These are phyloP conservation scores for Tothia fuscella DNA, from an alignment of 2,329 filamentous ascomycete species.

Conservation along the genomic window DNA sequence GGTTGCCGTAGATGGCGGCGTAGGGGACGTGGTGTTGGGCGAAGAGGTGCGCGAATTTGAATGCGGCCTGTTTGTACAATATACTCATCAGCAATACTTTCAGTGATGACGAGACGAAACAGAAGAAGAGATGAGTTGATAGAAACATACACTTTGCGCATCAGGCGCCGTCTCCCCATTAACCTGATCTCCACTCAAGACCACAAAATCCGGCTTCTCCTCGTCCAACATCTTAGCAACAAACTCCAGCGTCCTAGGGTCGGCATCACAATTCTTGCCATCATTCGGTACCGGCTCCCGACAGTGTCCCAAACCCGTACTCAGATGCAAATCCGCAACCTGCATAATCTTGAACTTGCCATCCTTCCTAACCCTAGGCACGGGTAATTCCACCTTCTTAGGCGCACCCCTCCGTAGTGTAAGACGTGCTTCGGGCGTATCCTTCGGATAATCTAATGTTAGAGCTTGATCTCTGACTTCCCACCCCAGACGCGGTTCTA, in stretches of 20 bases:
- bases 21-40: slow-evolving; percentile 84
- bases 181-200: slow-evolving; percentile 87
- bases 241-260: slow-evolving; percentile 84
- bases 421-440: slow-evolving; percentile 58
- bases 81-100: too few species aligned
- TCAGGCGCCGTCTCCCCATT: slow-evolving; percentile 90
- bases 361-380: slow-evolving; percentile 69
- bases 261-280: slow-evolving; percentile 75
- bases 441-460: slow-evolving; percentile 51
- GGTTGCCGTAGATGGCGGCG: slow-evolving; percentile 90
- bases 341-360: slow-evolving; percentile 98
- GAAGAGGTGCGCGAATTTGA: slow-evolving; percentile 80
- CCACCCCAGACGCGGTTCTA: slow-evolving; percentile 83
- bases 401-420: slow-evolving; percentile 64
- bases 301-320: slow-evolving; percentile 76
- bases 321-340: slow-evolving; percentile 84
- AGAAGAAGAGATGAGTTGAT: slow-evolving; percentile 2
- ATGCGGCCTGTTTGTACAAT: slow-evolving; percentile 49
- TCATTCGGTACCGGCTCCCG: slow-evolving; percentile 72
- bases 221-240: slow-evolving; percentile 73
- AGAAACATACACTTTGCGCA: slow-evolving; percentile 60
- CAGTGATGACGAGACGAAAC: background rate
- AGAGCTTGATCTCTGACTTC: slow-evolving; percentile 29
- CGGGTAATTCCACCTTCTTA: slow-evolving; percentile 52
- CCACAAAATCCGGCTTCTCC: slow-evolving; percentile 84